phyloP scores from a whole-genome alignment of 805 yeast species.

The Blastobotrys attinorum region DNA sequence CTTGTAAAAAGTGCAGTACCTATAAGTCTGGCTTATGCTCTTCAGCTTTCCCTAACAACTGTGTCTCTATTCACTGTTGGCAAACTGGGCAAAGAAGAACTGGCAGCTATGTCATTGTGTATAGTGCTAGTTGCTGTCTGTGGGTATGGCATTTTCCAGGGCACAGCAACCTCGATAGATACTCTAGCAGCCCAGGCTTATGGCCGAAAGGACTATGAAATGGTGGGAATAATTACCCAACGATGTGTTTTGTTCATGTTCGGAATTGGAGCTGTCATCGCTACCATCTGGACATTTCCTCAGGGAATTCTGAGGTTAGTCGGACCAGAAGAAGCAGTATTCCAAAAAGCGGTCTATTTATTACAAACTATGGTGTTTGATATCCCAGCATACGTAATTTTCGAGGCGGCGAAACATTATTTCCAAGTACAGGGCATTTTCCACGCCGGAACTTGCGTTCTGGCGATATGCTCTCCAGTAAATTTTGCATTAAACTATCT shows the following conservation, averaged over 20 bases:
- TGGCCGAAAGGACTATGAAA: slow-evolving; percentile 50
- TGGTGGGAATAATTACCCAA: slow-evolving; percentile 56
- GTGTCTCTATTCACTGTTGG: slow-evolving; percentile 61
- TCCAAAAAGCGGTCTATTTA: slow-evolving; percentile 38
- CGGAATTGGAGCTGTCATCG: slow-evolving; percentile 42
- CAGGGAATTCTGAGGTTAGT: slow-evolving; percentile 39
- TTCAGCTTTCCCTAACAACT: slow-evolving; percentile 57
- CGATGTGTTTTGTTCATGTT: slow-evolving; percentile 49
- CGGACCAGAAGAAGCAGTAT: slow-evolving; percentile 45
- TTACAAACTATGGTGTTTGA: slow-evolving; percentile 39
- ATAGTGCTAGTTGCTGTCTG: slow-evolving; percentile 63
- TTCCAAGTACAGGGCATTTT: slow-evolving; percentile 52
- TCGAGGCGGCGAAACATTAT: slow-evolving; percentile 49
- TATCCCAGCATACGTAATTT: slow-evolving; percentile 46
- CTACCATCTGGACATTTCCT: slow-evolving; percentile 46
- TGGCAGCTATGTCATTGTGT: slow-evolving; percentile 65
- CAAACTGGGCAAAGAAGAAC: slow-evolving; percentile 54
- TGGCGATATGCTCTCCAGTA: slow-evolving; percentile 41
- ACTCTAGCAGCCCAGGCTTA: slow-evolving; percentile 69
- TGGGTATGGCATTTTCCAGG: slow-evolving; percentile 57
- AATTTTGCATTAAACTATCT: slow-evolving; percentile 41
- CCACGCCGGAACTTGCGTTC: slow-evolving; percentile 46
- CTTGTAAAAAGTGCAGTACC: slow-evolving; percentile 33
- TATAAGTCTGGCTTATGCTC: slow-evolving; percentile 49
- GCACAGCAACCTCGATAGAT: slow-evolving; percentile 62